Conservation (phyloP, 2,329 filamentous ascomycete genomes). For the Diaporthe sp. region DNA sequence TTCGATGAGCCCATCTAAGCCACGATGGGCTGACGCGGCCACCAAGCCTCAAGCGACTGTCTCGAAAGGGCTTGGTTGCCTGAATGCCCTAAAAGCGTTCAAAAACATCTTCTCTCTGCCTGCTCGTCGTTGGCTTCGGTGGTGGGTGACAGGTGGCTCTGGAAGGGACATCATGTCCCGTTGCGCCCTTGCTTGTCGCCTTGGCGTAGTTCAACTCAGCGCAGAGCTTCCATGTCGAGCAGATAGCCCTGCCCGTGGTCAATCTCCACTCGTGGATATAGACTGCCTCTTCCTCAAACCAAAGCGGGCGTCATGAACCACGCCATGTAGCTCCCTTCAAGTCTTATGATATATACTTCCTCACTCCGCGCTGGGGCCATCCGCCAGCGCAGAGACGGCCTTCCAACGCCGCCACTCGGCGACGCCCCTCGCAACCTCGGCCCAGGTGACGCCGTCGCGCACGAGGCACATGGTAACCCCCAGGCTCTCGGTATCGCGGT, state of each 20-base stretch:
- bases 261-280: neutral
- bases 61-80: neutral
- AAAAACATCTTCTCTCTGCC: too few relatives aligned
- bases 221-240: neutral
- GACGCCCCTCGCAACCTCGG: constrained; percentile 84
- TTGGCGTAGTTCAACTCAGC: neutral
- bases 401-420: constrained; percentile 83
- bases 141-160: neutral
- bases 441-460: constrained; percentile 80
- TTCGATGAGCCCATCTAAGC: constrained; percentile 9
- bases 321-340: rapidly evolving
- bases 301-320: neutral
- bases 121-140: neutral
- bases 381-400: constrained; percentile 50
- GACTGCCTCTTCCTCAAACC: neutral
- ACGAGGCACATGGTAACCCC: constrained; percentile 90
- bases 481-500: constrained; percentile 82
- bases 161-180: neutral
- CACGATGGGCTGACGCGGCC: neutral
- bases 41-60: neutral
- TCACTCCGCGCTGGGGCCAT: constrained; percentile 2
- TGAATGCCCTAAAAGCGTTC: too few relatives aligned
- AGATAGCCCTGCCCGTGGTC: neutral
- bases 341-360: neutral
- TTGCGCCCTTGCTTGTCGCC: neutral